Evolutionary conservation across 768 basidiomycete species (phyloP).

Genomic region (Lactifluus volemus): DNA sequence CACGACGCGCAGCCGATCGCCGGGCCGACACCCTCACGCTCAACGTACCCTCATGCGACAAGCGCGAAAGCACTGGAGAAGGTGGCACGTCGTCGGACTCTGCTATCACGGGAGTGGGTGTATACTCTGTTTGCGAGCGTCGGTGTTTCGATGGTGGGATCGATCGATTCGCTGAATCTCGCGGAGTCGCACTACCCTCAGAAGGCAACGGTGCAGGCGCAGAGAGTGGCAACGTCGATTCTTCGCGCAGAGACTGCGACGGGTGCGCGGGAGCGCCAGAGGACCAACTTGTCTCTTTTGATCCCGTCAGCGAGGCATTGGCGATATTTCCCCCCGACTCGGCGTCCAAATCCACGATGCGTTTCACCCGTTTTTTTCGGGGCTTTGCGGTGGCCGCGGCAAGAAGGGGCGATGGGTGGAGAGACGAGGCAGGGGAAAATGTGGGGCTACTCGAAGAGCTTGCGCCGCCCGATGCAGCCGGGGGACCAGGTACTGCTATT

Average conservation of each 20-base stretch:
- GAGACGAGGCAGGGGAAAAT: constrained; percentile 31
- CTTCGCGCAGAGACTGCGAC: constrained; percentile 3
- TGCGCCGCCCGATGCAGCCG: constrained; percentile 6
- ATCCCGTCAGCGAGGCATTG: constrained; percentile 19
- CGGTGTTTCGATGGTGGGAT: constrained; percentile 13
- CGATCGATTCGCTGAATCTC: neutral
- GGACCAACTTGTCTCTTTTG: constrained; percentile 14
- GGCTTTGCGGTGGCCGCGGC: constrained; percentile 35
- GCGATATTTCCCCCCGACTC: constrained; percentile 32
- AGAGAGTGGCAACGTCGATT: neutral
- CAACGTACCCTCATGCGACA: constrained; percentile 19
- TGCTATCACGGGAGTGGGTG: neutral
- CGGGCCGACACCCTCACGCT: constrained; percentile 21
- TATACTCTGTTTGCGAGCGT: constrained; percentile 15
- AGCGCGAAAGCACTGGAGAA: constrained; percentile 17
- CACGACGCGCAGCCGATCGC: constrained; percentile 38
- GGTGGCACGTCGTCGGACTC: neutral
- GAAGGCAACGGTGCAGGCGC: neutral
- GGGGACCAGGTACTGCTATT: neutral
- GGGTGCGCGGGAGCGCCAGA: neutral
- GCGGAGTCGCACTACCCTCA: constrained; percentile 2
- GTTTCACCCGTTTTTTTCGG: constrained; percentile 50
- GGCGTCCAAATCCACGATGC: constrained; percentile 73
- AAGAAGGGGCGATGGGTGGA: constrained; percentile 38
- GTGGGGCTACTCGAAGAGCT: constrained; percentile 23